These are phyloP conservation scores for Bryum argenteum DNA, from an alignment of 225 moss, liverwort and hornwort genomes.

Conservation along the genomic window DNA sequence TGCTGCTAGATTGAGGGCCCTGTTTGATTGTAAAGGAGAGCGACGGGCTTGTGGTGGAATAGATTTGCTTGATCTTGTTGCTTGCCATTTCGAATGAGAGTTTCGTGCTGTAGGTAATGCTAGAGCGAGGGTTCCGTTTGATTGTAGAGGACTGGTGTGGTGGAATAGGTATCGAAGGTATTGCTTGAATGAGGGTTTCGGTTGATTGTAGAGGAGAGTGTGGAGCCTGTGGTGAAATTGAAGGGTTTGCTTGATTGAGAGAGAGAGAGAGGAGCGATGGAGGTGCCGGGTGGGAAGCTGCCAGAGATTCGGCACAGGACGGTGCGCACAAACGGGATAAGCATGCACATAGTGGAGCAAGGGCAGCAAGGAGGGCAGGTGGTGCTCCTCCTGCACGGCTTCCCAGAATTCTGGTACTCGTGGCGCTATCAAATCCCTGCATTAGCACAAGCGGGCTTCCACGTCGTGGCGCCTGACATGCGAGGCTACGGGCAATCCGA, in stretches of 20 bases:
- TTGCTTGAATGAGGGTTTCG: too few relatives aligned
- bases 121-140: too few relatives aligned
- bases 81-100: too few relatives aligned
- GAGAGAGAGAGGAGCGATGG: constrained; percentile 23
- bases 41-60: neutral
- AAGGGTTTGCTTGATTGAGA: neutral
- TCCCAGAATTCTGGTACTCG: constrained; percentile 77
- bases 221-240: neutral
- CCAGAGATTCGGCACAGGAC: constrained; percentile 51
- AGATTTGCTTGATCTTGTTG: neutral
- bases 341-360: constrained; percentile 78
- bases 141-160: too few relatives aligned
- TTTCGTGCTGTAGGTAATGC: too few relatives aligned
- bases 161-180: too few relatives aligned
- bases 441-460: constrained; percentile 70
- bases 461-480: constrained; percentile 76
- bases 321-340: constrained; percentile 64
- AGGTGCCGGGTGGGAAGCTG: constrained; percentile 32
- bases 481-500: constrained; percentile 74
- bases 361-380: constrained; percentile 53
- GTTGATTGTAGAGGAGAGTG: too few relatives aligned
- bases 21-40: too few relatives aligned
- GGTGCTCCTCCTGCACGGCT: constrained; percentile 78
- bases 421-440: constrained; percentile 75
- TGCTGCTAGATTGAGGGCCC: too few relatives aligned